A percentile compares a stretch with the other conserved stretches of the same genome.
These are phyloP conservation scores for Stachybotrys elegans DNA, from an alignment of 2,329 filamentous ascomycete genomes.

Conservation along the genomic window DNA sequence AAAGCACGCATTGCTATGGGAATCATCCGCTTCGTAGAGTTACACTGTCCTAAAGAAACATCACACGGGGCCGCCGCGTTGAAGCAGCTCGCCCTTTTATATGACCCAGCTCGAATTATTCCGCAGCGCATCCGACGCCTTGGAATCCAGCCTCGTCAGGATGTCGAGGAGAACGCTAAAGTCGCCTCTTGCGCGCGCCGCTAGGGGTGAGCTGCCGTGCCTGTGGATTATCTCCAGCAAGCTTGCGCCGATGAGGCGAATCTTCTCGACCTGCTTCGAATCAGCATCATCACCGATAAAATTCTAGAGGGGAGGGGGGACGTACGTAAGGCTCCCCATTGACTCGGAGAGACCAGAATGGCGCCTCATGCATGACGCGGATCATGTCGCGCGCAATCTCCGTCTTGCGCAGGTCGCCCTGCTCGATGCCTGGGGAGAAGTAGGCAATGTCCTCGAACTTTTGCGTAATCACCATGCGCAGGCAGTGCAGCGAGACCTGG, in stretches of 20 bases:
- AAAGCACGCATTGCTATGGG: no score
- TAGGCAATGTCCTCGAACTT: conserved; percentile 7
- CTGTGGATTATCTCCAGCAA: conserved; percentile 33
- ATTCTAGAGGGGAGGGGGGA: background rate
- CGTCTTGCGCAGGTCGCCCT: conserved; percentile 23
- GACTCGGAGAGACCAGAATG: conserved; percentile 35
- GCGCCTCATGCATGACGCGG: conserved; percentile 31
- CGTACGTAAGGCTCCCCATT: conserved; percentile 35
- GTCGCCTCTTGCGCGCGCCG: conserved; percentile 30
- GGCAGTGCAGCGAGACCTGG: conserved; percentile 29
- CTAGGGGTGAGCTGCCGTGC: conserved; percentile 29
- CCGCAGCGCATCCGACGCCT: conserved; percentile 33
- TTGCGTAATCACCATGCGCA: conserved; percentile 17
- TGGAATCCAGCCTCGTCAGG: conserved; percentile 34
- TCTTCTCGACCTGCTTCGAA: conserved; percentile 30
- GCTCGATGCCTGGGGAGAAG: conserved; percentile 1
- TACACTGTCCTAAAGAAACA: no score
- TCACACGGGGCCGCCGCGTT: no score
- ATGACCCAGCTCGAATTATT: background rate
- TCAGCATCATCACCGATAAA: background rate
- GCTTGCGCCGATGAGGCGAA: conserved; percentile 31
- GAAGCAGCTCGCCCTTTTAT: no score
- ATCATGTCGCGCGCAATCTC: conserved; percentile 39
- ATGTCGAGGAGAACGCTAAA: conserved; percentile 35
- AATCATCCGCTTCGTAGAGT: no score